A percentile compares a stretch with the other conserved stretches of the same genome.
Conservation (phyloP, 2,329 filamentous ascomycete species). For the Pseudophaeomoniella oleicola region DNA sequence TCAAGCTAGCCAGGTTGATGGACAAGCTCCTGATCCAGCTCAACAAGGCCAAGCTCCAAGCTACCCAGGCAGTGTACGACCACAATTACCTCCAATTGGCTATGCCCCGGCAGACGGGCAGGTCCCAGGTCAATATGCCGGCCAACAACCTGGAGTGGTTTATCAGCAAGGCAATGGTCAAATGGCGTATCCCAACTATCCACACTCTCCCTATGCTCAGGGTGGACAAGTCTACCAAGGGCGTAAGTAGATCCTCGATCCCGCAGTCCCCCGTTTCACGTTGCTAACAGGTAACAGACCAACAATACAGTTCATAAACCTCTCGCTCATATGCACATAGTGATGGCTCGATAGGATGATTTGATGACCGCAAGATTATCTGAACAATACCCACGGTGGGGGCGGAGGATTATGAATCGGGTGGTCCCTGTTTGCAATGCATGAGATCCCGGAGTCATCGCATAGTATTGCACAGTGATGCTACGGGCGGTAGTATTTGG, state of each 20-base stretch:
- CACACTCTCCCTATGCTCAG: conserved; percentile 34
- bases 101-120: conserved; percentile 47
- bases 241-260: conserved; percentile 27
- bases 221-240: conserved; percentile 35
- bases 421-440: conserved; percentile 1
- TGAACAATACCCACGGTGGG: conserved; percentile 13
- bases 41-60: conserved; percentile 25
- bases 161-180: conserved; percentile 32
- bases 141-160: conserved; percentile 27
- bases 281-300: background rate
- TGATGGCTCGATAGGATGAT: background rate
- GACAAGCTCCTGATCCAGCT: conserved; percentile 31
- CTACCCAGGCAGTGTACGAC: conserved; percentile 37
- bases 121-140: conserved; percentile 48
- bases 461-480: conserved; percentile 1
- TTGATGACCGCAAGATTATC: background rate
- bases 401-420: conserved; percentile 9
- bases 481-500: conserved; percentile 2
- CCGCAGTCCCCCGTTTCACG: background rate
- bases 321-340: background rate
- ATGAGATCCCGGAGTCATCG: conserved; percentile 1
- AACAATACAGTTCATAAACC: conserved; percentile 1
- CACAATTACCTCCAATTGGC: conserved; percentile 61
- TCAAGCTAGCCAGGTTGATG: conserved; percentile 36
- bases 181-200: conserved; percentile 31